Percentiles rank a stretch among this genome's conserved stretches.
phyloP scores from a whole-genome alignment of 78 protist genomes.

The Paulinella micropora region DNA sequence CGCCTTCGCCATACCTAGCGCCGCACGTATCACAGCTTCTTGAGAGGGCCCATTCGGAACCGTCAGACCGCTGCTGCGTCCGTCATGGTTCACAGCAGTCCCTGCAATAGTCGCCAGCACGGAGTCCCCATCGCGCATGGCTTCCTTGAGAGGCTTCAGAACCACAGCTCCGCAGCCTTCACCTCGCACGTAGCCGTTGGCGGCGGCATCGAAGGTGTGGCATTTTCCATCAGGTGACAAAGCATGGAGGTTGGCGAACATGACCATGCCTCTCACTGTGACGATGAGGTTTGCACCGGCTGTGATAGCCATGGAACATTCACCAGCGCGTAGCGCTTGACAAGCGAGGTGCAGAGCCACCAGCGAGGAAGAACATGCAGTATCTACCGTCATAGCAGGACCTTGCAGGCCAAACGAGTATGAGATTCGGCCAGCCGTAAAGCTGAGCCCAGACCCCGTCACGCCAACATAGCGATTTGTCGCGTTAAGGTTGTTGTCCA shows the following conservation, averaged over 20 bases:
- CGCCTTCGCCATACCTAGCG: neutral
- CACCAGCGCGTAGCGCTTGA: constrained; percentile 34
- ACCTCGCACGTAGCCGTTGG: constrained; percentile 64
- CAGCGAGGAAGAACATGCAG: constrained; percentile 69
- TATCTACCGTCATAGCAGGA: constrained; percentile 57
- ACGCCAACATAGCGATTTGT: too few species aligned
- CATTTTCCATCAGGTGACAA: constrained; percentile 47
- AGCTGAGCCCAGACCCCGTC: too few species aligned
- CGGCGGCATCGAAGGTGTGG: constrained; percentile 31
- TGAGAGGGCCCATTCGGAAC: constrained; percentile 51
- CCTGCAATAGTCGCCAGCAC: neutral
- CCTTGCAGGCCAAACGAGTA: too few species aligned
- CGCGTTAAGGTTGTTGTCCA: too few species aligned
- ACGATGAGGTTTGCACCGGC: constrained; percentile 58
- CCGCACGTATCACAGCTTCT: neutral
- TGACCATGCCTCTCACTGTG: neutral
- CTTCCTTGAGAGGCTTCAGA: neutral
- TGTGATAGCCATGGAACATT: constrained; percentile 46
- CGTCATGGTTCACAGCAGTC: constrained; percentile 26
- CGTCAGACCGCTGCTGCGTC: constrained; percentile 31
- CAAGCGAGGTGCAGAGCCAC: constrained; percentile 46
- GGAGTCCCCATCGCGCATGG: neutral
- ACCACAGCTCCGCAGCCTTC: constrained; percentile 58
- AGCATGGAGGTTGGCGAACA: constrained; percentile 26
- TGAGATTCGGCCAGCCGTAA: too few species aligned